Conservation (phyloP, 2,329 filamentous ascomycete genomes). For the Capronia epimyces region DNA sequence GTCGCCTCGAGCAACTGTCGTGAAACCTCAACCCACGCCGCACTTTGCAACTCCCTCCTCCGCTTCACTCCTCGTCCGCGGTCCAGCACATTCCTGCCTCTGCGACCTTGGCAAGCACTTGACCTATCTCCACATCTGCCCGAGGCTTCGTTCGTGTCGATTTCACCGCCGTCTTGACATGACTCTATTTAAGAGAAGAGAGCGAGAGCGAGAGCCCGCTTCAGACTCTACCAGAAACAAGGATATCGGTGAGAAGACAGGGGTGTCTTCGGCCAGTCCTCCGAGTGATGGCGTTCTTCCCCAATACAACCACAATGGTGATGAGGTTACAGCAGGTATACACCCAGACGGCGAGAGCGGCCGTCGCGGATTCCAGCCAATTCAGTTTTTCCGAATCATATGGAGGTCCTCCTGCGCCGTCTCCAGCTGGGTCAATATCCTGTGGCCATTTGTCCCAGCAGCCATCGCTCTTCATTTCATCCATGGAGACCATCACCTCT, state of each 20-base stretch:
- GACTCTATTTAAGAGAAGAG: conserved; percentile 20
- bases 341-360: conserved; percentile 61
- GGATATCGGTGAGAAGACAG: conserved; percentile 15
- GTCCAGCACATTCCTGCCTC: not conserved
- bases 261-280: conserved; percentile 5
- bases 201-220: conserved; percentile 6
- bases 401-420: conserved; percentile 59
- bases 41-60: too few relatives aligned
- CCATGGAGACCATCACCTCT: conserved; percentile 52
- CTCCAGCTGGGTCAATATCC: conserved; percentile 61
- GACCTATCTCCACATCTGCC: not conserved
- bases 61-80: not conserved
- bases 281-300: conserved; percentile 13
- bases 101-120: not conserved
- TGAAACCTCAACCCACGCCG: too few relatives aligned
- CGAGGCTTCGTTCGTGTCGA: not conserved
- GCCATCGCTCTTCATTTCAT: conserved; percentile 62
- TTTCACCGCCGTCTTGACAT: conserved; percentile 9
- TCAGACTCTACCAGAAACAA: not conserved
- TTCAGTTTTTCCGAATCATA: conserved; percentile 59
- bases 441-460: conserved; percentile 70
- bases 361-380: conserved; percentile 58
- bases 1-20: too few relatives aligned
- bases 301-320: conserved; percentile 26
- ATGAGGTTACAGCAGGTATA: conserved; percentile 36